A percentile compares a stretch with the other conserved stretches of the same genome.
phyloP scores from a whole-genome alignment of 441 rosid genomes.

The Rhodomyrtus psidioides region DNA sequence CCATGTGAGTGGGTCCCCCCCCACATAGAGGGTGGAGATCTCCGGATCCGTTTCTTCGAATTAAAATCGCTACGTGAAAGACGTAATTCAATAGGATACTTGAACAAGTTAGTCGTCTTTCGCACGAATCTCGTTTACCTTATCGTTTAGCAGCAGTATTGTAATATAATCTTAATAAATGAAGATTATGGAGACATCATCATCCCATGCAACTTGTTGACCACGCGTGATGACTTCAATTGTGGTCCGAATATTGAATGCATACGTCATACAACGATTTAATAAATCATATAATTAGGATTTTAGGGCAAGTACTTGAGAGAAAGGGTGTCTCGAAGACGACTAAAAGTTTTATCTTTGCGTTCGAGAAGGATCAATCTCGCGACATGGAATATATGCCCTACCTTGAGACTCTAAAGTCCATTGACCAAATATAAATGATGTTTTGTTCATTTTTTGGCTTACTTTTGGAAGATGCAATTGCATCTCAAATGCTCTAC shows the following conservation, averaged over 20 bases:
- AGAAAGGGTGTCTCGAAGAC: not conserved
- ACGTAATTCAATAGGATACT: not conserved
- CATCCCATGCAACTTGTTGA: not conserved
- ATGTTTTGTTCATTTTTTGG: too few relatives aligned
- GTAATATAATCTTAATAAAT: not conserved
- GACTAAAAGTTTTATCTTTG: not conserved
- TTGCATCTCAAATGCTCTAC: too few relatives aligned
- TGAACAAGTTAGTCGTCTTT: not conserved
- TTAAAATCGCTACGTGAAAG: too few relatives aligned
- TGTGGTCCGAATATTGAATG: not conserved
- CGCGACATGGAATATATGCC: not conserved
- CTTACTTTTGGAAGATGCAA: too few relatives aligned
- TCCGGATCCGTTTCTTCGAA: too few relatives aligned
- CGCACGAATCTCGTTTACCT: not conserved
- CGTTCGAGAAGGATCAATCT: not conserved
- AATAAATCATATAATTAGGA: not conserved
- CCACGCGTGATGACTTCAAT: not conserved
- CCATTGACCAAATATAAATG: too few relatives aligned
- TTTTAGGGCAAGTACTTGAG: not conserved
- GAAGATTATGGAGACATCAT: accelerated
- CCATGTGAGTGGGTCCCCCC: too few relatives aligned
- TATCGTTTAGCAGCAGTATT: not conserved
- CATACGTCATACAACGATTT: not conserved
- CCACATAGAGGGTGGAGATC: too few relatives aligned
- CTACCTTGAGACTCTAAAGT: too few relatives aligned